Conservation (phyloP, 148 eudicot genomes). For the Nepenthes gracilis region DNA sequence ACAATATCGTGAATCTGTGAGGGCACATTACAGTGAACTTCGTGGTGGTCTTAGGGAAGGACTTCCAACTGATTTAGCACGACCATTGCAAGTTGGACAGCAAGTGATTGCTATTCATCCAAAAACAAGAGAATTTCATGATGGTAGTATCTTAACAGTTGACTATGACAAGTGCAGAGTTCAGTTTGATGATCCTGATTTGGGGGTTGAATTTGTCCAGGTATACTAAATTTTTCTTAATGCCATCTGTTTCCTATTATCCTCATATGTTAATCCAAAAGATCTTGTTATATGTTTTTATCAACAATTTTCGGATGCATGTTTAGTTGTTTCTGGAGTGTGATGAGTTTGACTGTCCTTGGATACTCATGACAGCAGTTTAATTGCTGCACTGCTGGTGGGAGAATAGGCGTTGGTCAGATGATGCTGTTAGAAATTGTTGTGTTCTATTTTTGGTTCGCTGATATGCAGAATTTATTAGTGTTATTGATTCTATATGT, state of each 20-base stretch:
- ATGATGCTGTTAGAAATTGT: too few species aligned
- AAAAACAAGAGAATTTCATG: conserved; percentile 70
- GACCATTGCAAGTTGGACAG: conserved; percentile 81
- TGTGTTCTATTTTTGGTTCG: too few species aligned
- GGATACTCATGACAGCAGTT: too few species aligned
- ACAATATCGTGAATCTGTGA: conserved; percentile 79
- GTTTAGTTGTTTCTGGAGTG: too few species aligned
- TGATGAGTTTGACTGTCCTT: too few species aligned
- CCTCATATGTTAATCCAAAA: background rate
- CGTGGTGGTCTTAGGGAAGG: conserved; percentile 77
- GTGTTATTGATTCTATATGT: too few species aligned
- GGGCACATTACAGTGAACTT: conserved; percentile 70
- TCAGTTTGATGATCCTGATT: conserved; percentile 79
- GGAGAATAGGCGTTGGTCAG: too few species aligned
- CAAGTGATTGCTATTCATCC: conserved; percentile 88
- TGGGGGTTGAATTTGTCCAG: conserved; percentile 79
- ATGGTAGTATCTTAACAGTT: conserved; percentile 79
- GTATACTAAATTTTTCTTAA: conserved; percentile 18
- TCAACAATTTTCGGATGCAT: background rate
- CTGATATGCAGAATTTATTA: too few species aligned
- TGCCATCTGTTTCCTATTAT: background rate
- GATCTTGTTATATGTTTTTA: background rate
- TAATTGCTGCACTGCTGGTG: too few species aligned
- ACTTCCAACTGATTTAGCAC: conserved; percentile 75
- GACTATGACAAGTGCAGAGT: conserved; percentile 62